A percentile compares a stretch with the other conserved stretches of the same genome.
phyloP scores from a whole-genome alignment of 345 rosid genomes.

The Erucastrum elatum region DNA sequence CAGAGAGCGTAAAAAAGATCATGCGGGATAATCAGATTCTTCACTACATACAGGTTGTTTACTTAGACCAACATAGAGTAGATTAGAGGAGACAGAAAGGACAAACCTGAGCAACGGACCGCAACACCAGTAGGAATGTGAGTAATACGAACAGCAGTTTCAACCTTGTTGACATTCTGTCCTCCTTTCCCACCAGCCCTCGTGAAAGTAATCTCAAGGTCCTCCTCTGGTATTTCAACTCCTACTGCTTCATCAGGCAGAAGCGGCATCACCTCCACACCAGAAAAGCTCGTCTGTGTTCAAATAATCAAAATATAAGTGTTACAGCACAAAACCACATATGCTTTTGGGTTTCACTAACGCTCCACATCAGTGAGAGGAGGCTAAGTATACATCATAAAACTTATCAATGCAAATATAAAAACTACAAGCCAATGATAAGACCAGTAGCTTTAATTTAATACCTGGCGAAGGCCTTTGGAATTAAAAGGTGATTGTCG shows the following conservation, averaged over 20 bases:
- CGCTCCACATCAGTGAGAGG: neutral
- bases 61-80: neutral
- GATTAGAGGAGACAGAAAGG: constrained; percentile 3
- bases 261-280: constrained; percentile 94
- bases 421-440: neutral
- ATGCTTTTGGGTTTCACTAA: neutral
- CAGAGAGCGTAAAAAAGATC: neutral
- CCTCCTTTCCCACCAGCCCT: constrained; percentile 99
- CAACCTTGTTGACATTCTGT: constrained; percentile 95
- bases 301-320: constrained; percentile 20
- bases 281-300: constrained; percentile 84
- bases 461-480: constrained; percentile 95
- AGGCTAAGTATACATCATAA: neutral
- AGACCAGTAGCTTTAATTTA: constrained; percentile 12
- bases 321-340: neutral
- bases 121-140: constrained; percentile 89
- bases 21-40: neutral
- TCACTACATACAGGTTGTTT: neutral
- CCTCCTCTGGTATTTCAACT: constrained; percentile 87
- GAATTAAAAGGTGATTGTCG: constrained; percentile 98
- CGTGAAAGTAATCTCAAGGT: constrained; percentile 75
- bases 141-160: constrained; percentile 87
- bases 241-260: constrained; percentile 73
- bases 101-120: constrained; percentile 82
- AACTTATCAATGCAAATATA: too few species aligned